Base-by-base conservation (phyloP, 2,329 filamentous ascomycete genomes). In the Colletotrichum liaoningense region DNA sequence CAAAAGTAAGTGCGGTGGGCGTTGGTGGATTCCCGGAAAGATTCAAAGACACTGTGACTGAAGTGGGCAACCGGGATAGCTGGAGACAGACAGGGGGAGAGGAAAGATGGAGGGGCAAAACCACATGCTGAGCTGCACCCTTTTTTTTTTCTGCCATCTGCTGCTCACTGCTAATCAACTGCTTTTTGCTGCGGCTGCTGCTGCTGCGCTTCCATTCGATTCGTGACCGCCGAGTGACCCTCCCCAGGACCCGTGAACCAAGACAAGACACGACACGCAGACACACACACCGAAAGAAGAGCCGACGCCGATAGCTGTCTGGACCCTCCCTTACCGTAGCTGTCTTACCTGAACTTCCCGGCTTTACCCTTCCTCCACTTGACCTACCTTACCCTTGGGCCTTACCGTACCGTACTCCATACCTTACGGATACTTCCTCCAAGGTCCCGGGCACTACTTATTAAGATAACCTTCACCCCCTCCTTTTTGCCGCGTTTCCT, bases 301-400 rank as follows among this genome's bases (percentile, higher is more conserved):
- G 62, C 49, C 49, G 62, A 28, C 30, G n/a, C 49, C 67, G 62
- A 30, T 22, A 62, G 56, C 68, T 67, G 55, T 67, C 63, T 71
- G 68, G 52, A 58, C 66, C 70, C 70, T 73, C 70, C 70, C 70
- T 65, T 73, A 58, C 69, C 54, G 63, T 65, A 65, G 16, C 63
- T 65, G 42, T 49, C 42, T 49, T 49, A 49, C 42, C 42, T 49
- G 42, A 49, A n/a, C 42, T 11, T 49, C 19, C 42, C 42, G 42
- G 19, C 42, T n/a, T 49, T 49, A 49, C 42, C 42, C 42, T 49
- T 49, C 42, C 42, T 22, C 42, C 7, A 22, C 42, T 19, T 22
- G 19, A 22, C 42, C 42, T 49, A 49, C 30, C 59, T 24, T 46
- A 42, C 16, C 38, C 38, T 42, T 42, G 38, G 38, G 38, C 38